Evolutionary conservation across 1,139 yeast genomes (phyloP).

Genomic region (Yamadazyma taylorii): DNA sequence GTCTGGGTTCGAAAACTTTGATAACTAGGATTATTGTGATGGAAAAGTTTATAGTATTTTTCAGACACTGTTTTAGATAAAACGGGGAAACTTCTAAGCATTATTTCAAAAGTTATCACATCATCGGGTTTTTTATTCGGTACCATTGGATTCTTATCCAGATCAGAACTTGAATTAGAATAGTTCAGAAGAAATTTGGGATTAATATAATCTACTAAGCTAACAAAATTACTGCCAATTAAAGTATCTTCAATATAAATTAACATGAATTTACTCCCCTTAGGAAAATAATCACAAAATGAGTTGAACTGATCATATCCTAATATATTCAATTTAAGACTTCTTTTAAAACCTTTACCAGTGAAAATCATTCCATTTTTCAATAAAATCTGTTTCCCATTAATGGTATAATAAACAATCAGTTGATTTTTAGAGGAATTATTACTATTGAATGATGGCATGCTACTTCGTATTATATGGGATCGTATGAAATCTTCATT

Average conservation of each 20-base stretch:
- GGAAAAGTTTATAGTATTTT: conserved; percentile 43
- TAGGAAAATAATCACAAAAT: conserved; percentile 47
- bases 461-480: conserved; percentile 55
- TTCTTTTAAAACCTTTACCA: conserved; percentile 56
- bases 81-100: conserved; percentile 48
- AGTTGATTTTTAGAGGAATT: conserved; percentile 43
- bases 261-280: conserved; percentile 51
- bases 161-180: not conserved
- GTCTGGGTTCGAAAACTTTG: conserved; percentile 32
- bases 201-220: conserved; percentile 14
- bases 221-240: conserved; percentile 31
- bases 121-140: conserved; percentile 8
- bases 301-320: conserved; percentile 45
- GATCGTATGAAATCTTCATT: conserved; percentile 68
- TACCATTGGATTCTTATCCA: not conserved
- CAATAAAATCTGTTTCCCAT: conserved; percentile 56
- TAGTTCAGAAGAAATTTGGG: conserved; percentile 8
- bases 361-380: conserved; percentile 57
- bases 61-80: conserved; percentile 49
- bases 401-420: conserved; percentile 56
- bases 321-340: conserved; percentile 45
- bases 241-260: conserved; percentile 54
- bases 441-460: conserved; percentile 36
- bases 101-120: conserved; percentile 38
- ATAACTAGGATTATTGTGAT: conserved; percentile 42